phyloP scores from a whole-genome alignment of 176 grass and related monocot genomes.

The Echinochloa phyllopogon region DNA sequence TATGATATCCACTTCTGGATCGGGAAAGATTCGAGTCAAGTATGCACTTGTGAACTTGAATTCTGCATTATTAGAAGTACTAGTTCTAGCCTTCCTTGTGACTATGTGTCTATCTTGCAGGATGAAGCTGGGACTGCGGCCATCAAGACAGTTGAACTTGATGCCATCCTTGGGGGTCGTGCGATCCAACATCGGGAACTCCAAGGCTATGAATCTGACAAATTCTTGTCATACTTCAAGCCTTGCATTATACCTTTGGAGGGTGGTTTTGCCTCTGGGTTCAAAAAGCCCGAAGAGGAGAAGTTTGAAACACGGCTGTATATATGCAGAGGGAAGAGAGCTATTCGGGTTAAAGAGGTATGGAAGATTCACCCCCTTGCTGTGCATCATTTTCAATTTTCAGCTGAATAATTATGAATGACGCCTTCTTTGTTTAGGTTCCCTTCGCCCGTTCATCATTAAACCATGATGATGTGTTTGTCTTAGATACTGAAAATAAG shows the following conservation, averaged over 20 bases:
- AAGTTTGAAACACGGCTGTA: conserved; percentile 89
- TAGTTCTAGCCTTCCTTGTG: conserved; percentile 22
- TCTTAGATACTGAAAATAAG: conserved; percentile 86
- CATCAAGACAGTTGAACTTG: conserved; percentile 97
- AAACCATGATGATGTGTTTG: conserved; percentile 98
- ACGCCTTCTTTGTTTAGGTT: conserved; percentile 69
- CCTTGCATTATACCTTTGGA: conserved; percentile 99
- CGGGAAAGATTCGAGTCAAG: conserved; percentile 94
- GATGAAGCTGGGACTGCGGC: conserved; percentile 98
- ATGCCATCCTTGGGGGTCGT: conserved; percentile 89
- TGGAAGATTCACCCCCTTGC: background rate
- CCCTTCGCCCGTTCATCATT: conserved; percentile 88
- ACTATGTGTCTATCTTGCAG: conserved; percentile 52
- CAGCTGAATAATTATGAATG: conserved; percentile 13
- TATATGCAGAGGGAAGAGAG: conserved; percentile 90
- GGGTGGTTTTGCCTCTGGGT: conserved; percentile 98
- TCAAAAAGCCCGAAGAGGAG: conserved; percentile 87
- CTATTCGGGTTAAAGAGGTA: conserved; percentile 96
- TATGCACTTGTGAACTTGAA: conserved; percentile 22
- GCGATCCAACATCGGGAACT: conserved; percentile 97
- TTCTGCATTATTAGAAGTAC: conserved; percentile 2
- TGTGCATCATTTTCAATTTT: conserved; percentile 22
- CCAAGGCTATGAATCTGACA: conserved; percentile 95
- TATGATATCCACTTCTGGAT: conserved; percentile 95
- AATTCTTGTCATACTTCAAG: conserved; percentile 95